Conservation (phyloP, 2,329 filamentous ascomycete genomes). For the Gnomoniopsis sp. region DNA sequence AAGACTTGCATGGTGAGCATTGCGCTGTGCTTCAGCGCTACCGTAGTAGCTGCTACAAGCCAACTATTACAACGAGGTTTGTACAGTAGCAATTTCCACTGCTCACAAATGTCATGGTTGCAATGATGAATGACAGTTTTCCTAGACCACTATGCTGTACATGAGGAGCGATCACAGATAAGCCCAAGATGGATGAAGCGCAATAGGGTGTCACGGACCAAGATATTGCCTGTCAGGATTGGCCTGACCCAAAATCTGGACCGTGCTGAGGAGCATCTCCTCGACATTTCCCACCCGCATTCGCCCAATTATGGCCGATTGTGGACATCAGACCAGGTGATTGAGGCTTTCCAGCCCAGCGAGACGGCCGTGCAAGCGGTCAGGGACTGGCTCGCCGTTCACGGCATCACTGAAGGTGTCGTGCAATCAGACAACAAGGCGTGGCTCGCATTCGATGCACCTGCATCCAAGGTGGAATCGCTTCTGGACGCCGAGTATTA, state of each 20-base stretch:
- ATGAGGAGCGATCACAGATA: constrained; percentile 22
- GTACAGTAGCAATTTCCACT: no score
- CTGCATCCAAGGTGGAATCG: constrained; percentile 21
- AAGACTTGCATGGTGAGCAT: no score
- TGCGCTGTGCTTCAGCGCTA: no score
- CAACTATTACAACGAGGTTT: no score
- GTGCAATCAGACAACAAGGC: constrained; percentile 20
- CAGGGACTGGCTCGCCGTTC: constrained; percentile 14
- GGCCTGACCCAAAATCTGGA: constrained; percentile 27
- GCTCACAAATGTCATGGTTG: no score
- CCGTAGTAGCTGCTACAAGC: no score
- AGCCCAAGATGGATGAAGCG: constrained; percentile 24
- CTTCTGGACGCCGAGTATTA: constrained; percentile 25
- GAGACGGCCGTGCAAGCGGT: constrained; percentile 28
- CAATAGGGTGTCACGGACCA: constrained; percentile 18
- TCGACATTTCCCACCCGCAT: constrained; percentile 26
- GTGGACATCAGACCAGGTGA: constrained; percentile 31
- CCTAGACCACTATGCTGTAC: constrained; percentile 22
- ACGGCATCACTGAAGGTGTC: constrained; percentile 11
- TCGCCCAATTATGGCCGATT: constrained; percentile 34
- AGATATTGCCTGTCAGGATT: constrained; percentile 26
- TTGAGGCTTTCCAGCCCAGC: constrained; percentile 32
- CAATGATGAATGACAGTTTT: not conserved
- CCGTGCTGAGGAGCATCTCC: constrained; percentile 23
- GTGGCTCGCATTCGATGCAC: constrained; percentile 28